Evolutionary conservation across 2,329 filamentous ascomycete genomes (phyloP).

Genomic region (Fusarium begoniae): DNA sequence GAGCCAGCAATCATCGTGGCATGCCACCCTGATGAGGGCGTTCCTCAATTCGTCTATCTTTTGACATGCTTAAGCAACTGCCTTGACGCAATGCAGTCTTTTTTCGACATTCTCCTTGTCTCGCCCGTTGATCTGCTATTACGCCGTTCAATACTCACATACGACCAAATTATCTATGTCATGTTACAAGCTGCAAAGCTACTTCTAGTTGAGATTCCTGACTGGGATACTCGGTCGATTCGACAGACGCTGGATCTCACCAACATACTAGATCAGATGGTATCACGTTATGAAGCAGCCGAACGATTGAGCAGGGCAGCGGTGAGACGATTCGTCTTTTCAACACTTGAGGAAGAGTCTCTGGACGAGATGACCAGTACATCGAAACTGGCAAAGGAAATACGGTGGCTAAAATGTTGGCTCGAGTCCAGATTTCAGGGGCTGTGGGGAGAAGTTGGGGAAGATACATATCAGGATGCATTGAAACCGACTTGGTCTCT

Average conservation of each 20-base stretch:
- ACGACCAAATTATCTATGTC: constrained; percentile 35
- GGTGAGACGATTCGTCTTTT: constrained; percentile 15
- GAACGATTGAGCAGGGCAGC: constrained; percentile 3
- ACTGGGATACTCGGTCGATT: constrained; percentile 36
- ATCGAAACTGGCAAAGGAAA: constrained; percentile 36
- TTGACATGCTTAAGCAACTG: constrained; percentile 49
- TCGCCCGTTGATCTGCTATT: constrained; percentile 39
- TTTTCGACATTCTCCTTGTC: constrained; percentile 45
- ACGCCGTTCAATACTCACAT: constrained; percentile 32
- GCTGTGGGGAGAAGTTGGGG: not conserved
- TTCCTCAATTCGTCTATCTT: constrained; percentile 42
- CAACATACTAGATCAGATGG: constrained; percentile 19
- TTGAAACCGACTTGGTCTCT: constrained; percentile 27
- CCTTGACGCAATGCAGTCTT: constrained; percentile 47
- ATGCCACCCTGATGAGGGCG: constrained; percentile 38
- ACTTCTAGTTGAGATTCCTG: constrained; percentile 36
- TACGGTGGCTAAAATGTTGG: constrained; percentile 46
- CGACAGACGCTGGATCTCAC: constrained; percentile 31
- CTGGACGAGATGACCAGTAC: constrained; percentile 23
- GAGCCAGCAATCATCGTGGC: constrained; percentile 50
- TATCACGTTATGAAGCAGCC: constrained; percentile 13
- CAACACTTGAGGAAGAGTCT: constrained; percentile 17
- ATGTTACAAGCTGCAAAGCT: constrained; percentile 36
- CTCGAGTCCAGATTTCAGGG: constrained; percentile 41
- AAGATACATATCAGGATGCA: not conserved